Base-by-base conservation (phyloP, 768 basidiomycete genomes). In the Auriculariales sp. region DNA sequence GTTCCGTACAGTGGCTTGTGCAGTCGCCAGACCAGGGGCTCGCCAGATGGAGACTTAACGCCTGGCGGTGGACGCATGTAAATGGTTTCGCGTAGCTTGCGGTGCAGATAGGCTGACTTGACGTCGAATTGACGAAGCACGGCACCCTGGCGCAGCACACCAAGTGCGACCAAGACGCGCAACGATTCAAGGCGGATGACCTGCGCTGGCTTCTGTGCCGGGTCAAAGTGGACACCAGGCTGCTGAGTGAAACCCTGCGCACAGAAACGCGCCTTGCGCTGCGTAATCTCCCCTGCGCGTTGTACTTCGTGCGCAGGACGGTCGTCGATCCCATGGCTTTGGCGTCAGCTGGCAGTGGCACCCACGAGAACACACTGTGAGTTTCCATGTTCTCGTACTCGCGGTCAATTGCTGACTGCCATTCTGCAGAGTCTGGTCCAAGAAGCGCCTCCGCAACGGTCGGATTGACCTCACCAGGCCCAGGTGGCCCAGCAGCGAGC, bases 211-310 rank as follows among this genome's bases (percentile, higher is more conserved):
- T 53, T 49, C 31, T 52, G 54, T 4, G 47, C 61, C 17, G 64
- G 53, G 9, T 36, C 48, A 49, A 54, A 64, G 46, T 64, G 59
- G 11, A 60, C 39, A 12, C 73, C 71, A 25, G 58, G 66, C 0
- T 66, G 54, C 47, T 71, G 70, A 22, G 68, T 54, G 54, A 61
- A 71, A 0, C 74, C 72, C 48, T 67, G 62, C 24, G 69, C 65
- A 0, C 76, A 68, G 24, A 67, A 61, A 0, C 65, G 59, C 0
- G 64, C 66, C 52, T 73, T 73, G 53, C 61, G 62, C 12, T 61
- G 47, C 0, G 57, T 51, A 0, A 60, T 53, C 7, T 53, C 36
- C 63, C 66, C 28, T 56, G 28, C 9, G 46, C 48, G 49, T 65
- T 56, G 22, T 51, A 28, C 52, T 67, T 69, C 1, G 54, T 32